Conservation (phyloP, 257 asterid genomes). For the Paulownia fortunei region DNA sequence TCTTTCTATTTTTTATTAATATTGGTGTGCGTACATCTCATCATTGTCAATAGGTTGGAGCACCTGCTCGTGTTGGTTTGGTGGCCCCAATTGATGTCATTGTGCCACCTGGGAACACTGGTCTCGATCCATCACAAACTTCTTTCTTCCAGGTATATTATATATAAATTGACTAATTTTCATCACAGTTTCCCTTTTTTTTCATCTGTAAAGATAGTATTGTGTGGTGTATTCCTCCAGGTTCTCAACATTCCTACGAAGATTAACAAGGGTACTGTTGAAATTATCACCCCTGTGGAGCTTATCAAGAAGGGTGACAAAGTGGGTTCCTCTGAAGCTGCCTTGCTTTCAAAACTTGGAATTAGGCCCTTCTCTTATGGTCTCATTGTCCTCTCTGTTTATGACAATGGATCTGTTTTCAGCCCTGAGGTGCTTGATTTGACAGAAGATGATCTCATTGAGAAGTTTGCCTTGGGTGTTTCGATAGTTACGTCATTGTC, state of each 20-base stretch:
- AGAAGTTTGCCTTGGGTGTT: conserved; percentile 80
- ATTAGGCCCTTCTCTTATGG: conserved; percentile 96
- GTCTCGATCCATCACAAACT: conserved; percentile 96
- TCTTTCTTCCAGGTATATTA: conserved; percentile 92
- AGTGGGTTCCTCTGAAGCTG: conserved; percentile 98
- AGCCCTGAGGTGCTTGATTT: conserved; percentile 87
- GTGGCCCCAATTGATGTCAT: conserved; percentile 95
- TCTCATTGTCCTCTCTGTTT: conserved; percentile 65
- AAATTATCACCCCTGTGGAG: conserved; percentile 97
- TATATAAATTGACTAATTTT: background rate
- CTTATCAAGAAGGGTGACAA: conserved; percentile 97
- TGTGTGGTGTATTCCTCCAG: conserved; percentile 27
- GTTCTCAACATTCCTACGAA: conserved; percentile 96
- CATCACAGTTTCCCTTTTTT: too few relatives aligned
- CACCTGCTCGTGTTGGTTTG: conserved; percentile 99
- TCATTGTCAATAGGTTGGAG: conserved; percentile 74
- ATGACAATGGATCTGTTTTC: conserved; percentile 90
- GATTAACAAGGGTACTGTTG: conserved; percentile 99
- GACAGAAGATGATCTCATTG: conserved; percentile 85
- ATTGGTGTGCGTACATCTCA: background rate
- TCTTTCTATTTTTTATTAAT: background rate
- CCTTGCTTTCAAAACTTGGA: conserved; percentile 87
- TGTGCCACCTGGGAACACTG: conserved; percentile 98
- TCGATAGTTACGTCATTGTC: conserved; percentile 76
- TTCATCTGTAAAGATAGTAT: background rate